Percentiles rank a stretch among this genome's conserved stretches.
Conservation (phyloP, 192 early-diverging fungal species). For the Tieghemiomyces parasiticus region DNA sequence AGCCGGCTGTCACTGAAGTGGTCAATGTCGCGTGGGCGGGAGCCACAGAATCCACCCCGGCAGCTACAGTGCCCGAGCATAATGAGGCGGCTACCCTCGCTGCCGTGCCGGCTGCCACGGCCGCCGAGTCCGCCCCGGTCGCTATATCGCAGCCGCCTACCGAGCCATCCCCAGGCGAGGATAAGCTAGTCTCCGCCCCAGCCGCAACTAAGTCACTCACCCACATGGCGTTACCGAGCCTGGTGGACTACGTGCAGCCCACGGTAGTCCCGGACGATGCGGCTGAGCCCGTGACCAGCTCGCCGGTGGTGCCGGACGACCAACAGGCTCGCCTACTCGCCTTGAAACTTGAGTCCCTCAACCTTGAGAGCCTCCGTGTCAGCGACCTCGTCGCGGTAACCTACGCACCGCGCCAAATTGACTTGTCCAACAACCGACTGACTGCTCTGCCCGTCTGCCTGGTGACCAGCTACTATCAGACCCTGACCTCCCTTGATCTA, state of each 20-base stretch:
- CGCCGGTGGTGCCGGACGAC: no score
- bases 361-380: not conserved
- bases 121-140: not conserved
- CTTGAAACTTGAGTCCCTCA: not conserved
- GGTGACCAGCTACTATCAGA: slow-evolving; percentile 13
- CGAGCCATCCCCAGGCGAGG: no score
- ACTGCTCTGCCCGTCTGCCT: not conserved
- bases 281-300: no score
- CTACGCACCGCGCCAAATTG: not conserved
- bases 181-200: not conserved
- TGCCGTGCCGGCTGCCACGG: not conserved
- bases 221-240: not conserved
- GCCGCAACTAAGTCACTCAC: not conserved
- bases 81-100: not conserved
- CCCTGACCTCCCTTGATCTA: slow-evolving; percentile 29
- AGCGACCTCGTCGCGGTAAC: not conserved
- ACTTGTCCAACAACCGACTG: not conserved
- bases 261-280: not conserved
- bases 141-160: not conserved
- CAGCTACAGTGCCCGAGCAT: not conserved
- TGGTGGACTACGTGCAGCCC: not conserved
- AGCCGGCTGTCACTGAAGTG: not conserved
- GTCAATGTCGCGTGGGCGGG: not conserved
- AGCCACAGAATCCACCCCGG: not conserved
- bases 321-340: not conserved